phyloP scores from a whole-genome alignment of 1,284 basidiomycete genomes.

The Stygiomarasmius scandens region DNA sequence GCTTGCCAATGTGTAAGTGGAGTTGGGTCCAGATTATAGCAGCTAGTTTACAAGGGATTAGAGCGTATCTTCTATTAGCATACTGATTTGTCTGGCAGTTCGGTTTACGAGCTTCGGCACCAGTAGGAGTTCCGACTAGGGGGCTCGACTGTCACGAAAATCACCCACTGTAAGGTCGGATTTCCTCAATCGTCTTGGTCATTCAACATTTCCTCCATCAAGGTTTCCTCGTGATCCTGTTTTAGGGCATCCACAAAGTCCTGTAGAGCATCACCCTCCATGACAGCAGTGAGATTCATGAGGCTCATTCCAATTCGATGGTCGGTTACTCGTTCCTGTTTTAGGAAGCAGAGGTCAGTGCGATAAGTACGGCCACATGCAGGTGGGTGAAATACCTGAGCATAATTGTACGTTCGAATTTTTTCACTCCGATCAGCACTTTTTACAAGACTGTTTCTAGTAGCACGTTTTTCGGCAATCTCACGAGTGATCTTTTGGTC shows the following conservation, averaged over 20 bases:
- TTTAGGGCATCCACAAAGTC: conserved; percentile 66
- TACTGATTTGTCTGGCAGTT: no score
- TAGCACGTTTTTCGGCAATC: conserved; percentile 69
- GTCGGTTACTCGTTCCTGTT: conserved; percentile 87
- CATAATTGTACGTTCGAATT: conserved; percentile 91
- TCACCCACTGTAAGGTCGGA: no score
- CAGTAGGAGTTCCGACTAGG: no score
- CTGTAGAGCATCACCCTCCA: conserved; percentile 79
- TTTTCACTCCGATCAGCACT: conserved; percentile 89
- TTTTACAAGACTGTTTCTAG: conserved; percentile 73
- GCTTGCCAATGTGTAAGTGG: no score
- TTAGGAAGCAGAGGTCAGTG: not conserved
- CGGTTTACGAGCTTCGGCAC: no score
- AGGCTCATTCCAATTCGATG: conserved; percentile 83
- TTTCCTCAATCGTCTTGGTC: no score
- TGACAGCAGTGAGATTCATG: conserved; percentile 71
- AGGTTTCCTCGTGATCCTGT: conserved; percentile 63
- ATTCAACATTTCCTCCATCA: conserved; percentile 68
- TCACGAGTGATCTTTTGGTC: conserved; percentile 77
- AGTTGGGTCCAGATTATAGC: no score
- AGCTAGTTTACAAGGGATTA: no score
- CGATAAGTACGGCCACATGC: not conserved
- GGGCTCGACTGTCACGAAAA: no score
- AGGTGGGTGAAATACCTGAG: conserved; percentile 56
- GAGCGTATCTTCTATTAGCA: no score